phyloP scores from a whole-genome alignment of 2,329 filamentous ascomycete genomes.

The Bipolaris cookei region DNA sequence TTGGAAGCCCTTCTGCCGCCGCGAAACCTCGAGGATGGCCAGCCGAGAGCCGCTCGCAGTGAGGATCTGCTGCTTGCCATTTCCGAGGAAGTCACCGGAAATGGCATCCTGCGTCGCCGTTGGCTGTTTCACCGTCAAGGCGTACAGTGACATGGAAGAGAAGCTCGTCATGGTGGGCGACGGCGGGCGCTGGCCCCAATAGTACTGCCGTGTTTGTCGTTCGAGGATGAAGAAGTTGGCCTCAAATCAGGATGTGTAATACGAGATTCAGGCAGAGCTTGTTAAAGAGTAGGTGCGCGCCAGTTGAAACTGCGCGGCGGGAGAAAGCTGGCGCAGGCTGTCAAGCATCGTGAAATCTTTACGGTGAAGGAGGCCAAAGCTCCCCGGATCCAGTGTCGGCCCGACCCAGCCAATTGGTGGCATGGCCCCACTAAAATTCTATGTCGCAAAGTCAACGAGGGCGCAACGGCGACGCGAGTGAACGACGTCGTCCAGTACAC shows the following conservation, averaged over 20 bases:
- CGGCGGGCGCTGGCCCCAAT: conserved; percentile 43
- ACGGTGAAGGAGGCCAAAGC: conserved; percentile 17
- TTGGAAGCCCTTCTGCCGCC: conserved; percentile 81
- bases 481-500: not conserved
- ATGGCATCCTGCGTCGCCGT: conserved; percentile 89
- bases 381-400: conserved; percentile 20
- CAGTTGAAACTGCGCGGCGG: conserved; percentile 9
- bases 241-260: not conserved
- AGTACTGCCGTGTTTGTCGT: conserved; percentile 23
- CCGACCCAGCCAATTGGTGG: conserved; percentile 20
- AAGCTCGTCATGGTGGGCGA: conserved; percentile 84
- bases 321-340: conserved; percentile 3
- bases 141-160: conserved; percentile 98
- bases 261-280: not conserved
- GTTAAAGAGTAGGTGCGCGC: conserved; percentile 6
- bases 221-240: conserved; percentile 2
- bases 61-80: conserved; percentile 96
- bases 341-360: conserved; percentile 16
- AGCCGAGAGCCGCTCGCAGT: conserved; percentile 90
- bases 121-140: conserved; percentile 90
- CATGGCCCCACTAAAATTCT: conserved; percentile 26
- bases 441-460: conserved; percentile 22
- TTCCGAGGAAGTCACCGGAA: conserved; percentile 92
- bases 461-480: conserved; percentile 2
- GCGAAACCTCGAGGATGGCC: conserved; percentile 84